Evolutionary conservation across 768 basidiomycete species (phyloP).

Genomic region (Suillus variegatus): DNA sequence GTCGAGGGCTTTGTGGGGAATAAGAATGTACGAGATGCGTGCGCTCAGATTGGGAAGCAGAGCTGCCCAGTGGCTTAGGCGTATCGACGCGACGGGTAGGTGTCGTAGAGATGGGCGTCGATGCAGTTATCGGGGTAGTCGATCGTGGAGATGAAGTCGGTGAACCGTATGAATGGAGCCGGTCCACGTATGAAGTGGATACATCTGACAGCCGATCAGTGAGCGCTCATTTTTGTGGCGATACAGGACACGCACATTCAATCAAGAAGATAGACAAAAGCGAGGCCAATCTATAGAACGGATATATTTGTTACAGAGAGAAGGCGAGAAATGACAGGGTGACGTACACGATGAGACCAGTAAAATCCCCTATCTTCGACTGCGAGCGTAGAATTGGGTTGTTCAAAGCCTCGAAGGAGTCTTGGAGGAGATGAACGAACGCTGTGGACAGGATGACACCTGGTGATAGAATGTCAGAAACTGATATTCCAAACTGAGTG

Average conservation of each 20-base stretch:
- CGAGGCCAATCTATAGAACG: conserved; percentile 51
- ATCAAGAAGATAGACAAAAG: conserved; percentile 73
- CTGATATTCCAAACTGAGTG: background rate
- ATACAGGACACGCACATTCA: conserved; percentile 60
- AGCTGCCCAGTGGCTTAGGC: background rate
- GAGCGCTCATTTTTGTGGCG: background rate
- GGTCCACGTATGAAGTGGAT: conserved; percentile 75
- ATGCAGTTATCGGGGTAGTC: conserved; percentile 31
- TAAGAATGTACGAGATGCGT: conserved; percentile 19
- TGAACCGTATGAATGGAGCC: conserved; percentile 63
- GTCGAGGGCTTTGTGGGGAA: conserved; percentile 1
- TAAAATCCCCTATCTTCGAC: conserved; percentile 57
- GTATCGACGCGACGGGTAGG: conserved; percentile 7
- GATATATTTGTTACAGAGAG: conserved; percentile 5
- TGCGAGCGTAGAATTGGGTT: conserved; percentile 44
- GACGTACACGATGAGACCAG: conserved; percentile 75
- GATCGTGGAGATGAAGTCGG: conserved; percentile 41
- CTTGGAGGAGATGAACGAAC: conserved; percentile 79
- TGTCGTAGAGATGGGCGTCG: conserved; percentile 4
- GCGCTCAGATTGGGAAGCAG: conserved; percentile 14
- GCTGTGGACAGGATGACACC: conserved; percentile 84
- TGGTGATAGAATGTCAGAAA: conserved; percentile 16
- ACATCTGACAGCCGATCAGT: conserved; percentile 45
- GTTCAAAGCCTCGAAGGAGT: conserved; percentile 65
- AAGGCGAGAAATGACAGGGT: background rate